A percentile compares a stretch with the other conserved stretches of the same genome.
These are phyloP conservation scores for Cynara cardunculus DNA, from an alignment of 129 eudicot species.

Conservation along the genomic window DNA sequence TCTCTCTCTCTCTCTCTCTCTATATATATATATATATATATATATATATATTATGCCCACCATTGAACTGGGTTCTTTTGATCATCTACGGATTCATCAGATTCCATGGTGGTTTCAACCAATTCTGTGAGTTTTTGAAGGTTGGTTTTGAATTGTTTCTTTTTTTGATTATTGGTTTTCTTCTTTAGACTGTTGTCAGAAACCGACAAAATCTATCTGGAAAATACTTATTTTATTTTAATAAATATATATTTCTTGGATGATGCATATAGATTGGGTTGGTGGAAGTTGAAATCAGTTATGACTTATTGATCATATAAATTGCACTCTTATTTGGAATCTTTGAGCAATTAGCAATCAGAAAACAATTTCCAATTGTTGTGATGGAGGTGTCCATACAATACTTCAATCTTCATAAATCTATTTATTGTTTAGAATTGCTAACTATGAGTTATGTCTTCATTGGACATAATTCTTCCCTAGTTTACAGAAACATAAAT, in stretches of 20 bases:
- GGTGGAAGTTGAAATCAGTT: constrained; percentile 24
- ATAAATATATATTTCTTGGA: neutral
- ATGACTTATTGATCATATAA: constrained; percentile 5
- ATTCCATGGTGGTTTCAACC: constrained; percentile 17
- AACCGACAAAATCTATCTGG: constrained; percentile 36
- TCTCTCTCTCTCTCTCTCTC: too few relatives aligned
- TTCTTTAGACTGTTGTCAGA: neutral
- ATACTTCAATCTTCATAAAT: constrained; percentile 1
- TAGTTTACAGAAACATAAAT: neutral
- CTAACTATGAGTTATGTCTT: neutral
- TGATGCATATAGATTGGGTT: constrained; percentile 20
- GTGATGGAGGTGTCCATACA: constrained; percentile 33
- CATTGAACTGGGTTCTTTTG: constrained; percentile 31
- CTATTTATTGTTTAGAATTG: neutral
- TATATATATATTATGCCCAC: constrained; percentile 48
- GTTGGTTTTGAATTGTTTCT: neutral
- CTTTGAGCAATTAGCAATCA: neutral
- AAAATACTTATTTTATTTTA: constrained; percentile 19
- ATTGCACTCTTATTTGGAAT: neutral
- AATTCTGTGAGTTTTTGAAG: neutral
- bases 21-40: too few relatives aligned
- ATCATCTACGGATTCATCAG: constrained; percentile 53
- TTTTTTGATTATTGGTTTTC: constrained; percentile 1
- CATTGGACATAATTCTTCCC: neutral
- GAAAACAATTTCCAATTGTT: constrained; percentile 3